A percentile compares a stretch with the other conserved stretches of the same genome.
Conservation (phyloP, 768 basidiomycete species). For the Hemileccinum rubropunctum region DNA sequence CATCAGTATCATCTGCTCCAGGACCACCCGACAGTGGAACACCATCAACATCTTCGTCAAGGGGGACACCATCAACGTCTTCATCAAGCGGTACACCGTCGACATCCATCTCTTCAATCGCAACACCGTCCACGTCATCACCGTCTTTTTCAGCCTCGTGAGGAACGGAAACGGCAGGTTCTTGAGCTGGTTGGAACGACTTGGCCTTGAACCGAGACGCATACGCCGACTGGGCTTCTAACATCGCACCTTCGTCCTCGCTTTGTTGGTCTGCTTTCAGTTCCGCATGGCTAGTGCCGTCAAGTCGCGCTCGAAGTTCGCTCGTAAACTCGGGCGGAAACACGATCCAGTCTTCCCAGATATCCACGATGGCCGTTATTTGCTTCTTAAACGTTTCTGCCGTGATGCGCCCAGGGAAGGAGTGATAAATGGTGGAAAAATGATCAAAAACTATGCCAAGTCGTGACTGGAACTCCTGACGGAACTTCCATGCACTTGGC, state of each 20-base stretch:
- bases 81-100: slow-evolving; percentile 47
- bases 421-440: slow-evolving; percentile 88
- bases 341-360: slow-evolving; percentile 99
- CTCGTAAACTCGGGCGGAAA: slow-evolving; percentile 85
- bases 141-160: slow-evolving; percentile 37
- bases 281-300: slow-evolving; percentile 46
- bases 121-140: slow-evolving; percentile 52
- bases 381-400: slow-evolving; percentile 96
- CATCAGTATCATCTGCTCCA: slow-evolving; percentile 16
- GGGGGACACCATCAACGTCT: slow-evolving; percentile 38
- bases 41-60: slow-evolving; percentile 29
- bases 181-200: slow-evolving; percentile 70
- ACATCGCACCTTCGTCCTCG: slow-evolving; percentile 7
- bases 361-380: slow-evolving; percentile 83
- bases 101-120: slow-evolving; percentile 47
- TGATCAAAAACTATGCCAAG: slow-evolving; percentile 97
- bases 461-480: slow-evolving; percentile 88
- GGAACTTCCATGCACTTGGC: slow-evolving; percentile 97
- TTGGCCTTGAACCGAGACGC: slow-evolving; percentile 73
- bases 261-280: slow-evolving; percentile 29
- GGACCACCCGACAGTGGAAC: slow-evolving; percentile 29
- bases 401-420: slow-evolving; percentile 93
- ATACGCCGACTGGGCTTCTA: slow-evolving; percentile 34
- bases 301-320: slow-evolving; percentile 70
- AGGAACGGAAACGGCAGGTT: slow-evolving; percentile 25